These are phyloP conservation scores for Phalaenopsis hybrid DNA, from an alignment of 116 monocot species.

Conservation along the genomic window DNA sequence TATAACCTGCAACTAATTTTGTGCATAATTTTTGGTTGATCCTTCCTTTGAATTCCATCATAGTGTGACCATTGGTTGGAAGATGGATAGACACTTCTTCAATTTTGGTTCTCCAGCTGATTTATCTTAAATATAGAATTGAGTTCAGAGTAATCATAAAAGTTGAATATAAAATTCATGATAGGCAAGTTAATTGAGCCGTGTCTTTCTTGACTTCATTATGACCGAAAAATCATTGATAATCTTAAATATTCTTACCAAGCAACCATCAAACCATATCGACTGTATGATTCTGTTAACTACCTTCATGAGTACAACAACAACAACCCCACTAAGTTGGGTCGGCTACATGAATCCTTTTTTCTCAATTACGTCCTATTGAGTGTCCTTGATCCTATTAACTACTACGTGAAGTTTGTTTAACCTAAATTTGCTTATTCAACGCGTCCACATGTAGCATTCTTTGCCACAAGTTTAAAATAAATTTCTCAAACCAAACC, in stretches of 20 bases:
- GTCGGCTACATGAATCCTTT: too few relatives aligned
- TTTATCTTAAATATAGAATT: not conserved
- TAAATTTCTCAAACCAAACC: not conserved
- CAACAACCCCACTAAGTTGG: too few relatives aligned
- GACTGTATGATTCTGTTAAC: not conserved
- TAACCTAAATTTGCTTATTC: not conserved
- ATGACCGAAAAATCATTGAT: not conserved
- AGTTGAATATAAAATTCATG: not conserved
- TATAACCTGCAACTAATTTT: not conserved
- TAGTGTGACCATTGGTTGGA: not conserved
- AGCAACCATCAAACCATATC: not conserved
- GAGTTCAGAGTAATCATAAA: not conserved
- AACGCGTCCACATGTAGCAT: not conserved
- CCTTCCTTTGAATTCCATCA: not conserved
- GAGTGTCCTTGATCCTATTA: too few relatives aligned
- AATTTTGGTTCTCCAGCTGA: not conserved
- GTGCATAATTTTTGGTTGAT: not conserved
- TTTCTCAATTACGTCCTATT: too few relatives aligned
- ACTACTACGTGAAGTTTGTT: not conserved
- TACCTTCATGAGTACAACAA: too few relatives aligned
- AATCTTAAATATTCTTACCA: not conserved
- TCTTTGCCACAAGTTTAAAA: not conserved
- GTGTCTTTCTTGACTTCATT: not conserved
- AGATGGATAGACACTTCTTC: not conserved
- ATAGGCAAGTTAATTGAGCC: not conserved